Evolutionary conservation across 306 rosid species (phyloP), one percentile per base, ranked within the genome.

Genomic region (Pyrus bretschneideri): DNA sequence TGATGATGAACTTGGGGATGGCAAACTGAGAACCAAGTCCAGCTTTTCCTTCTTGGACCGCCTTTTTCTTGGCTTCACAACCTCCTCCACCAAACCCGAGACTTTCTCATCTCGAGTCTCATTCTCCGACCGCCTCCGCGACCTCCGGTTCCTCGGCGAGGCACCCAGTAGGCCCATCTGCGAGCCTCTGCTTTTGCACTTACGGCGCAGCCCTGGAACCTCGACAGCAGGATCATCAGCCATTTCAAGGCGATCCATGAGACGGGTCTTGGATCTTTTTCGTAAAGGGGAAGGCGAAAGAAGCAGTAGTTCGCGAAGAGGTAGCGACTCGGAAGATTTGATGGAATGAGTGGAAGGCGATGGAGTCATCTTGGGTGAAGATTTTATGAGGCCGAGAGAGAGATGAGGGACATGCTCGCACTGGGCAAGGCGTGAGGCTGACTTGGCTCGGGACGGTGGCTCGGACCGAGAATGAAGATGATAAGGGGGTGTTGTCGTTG

Each of bases 61-160:
- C 76, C 80, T 79, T 70, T 81, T 90, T 73, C 88, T 88, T 1
- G 80, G 90, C 83, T 95, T 92, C 8, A 31, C 90, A 35, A 76
- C 40, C 76, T 90, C 96, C 42, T 95, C 97, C 38, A 44, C 81
- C 70, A 86, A 69, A 14, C 76, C 77, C 2, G 65, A 30, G 30
- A 90, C 97, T 70, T 80, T 91, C 6, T 91, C 98, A 73, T 91
- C 93, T 65, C 90, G 80, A 76, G 44, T 65, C 80, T 92, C 97
- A 21, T 75, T 29, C 74, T 95, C 97, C 21, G 84, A 71, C 22
- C 95, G 79, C 52, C 93, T 82, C 62, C 91, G 77, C 1, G 88
- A 75, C 80, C 93, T 88, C 25, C 97, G 57, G 52, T 78, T 87
- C 88, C 92, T 86, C 0, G 99, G 99, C 11, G 97, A 95, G 18